Conservation (phyloP, 306 rosid genomes). For the Purshia tridentata region DNA sequence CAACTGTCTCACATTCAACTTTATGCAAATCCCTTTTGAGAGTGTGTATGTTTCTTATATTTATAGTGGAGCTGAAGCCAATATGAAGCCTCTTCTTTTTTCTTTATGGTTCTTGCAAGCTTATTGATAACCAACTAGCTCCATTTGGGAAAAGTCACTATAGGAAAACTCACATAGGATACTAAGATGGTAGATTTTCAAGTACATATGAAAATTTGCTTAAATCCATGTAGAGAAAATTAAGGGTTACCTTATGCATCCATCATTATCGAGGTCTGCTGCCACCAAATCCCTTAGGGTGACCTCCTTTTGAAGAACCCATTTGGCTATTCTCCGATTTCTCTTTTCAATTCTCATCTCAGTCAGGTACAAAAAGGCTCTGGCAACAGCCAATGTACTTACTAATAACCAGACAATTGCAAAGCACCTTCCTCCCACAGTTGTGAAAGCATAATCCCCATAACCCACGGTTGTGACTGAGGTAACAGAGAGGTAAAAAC, state of each 20-base stretch:
- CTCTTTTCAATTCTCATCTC: constrained; percentile 66
- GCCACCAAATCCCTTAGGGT: constrained; percentile 57
- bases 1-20: too few relatives aligned
- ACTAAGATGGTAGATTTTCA: neutral
- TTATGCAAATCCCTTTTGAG: too few relatives aligned
- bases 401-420: constrained; percentile 65
- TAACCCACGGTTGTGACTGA: constrained; percentile 79
- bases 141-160: neutral
- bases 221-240: neutral
- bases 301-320: constrained; percentile 72
- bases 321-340: constrained; percentile 47
- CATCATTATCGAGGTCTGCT: constrained; percentile 75
- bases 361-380: constrained; percentile 64
- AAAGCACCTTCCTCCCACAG: constrained; percentile 57
- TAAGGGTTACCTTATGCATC: constrained; percentile 66
- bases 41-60: too few relatives aligned
- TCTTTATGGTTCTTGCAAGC: too few relatives aligned
- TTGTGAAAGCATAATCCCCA: constrained; percentile 58
- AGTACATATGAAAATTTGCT: neutral
- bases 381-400: constrained; percentile 65
- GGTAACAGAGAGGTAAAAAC: constrained; percentile 62
- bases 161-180: neutral
- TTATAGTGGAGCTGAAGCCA: too few relatives aligned
- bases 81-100: too few relatives aligned
- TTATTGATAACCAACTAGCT: too few relatives aligned